Evolutionary conservation across 495 filamentous ascomycete genomes (phyloP).

Genomic region (Pseudevernia furfuracea): DNA sequence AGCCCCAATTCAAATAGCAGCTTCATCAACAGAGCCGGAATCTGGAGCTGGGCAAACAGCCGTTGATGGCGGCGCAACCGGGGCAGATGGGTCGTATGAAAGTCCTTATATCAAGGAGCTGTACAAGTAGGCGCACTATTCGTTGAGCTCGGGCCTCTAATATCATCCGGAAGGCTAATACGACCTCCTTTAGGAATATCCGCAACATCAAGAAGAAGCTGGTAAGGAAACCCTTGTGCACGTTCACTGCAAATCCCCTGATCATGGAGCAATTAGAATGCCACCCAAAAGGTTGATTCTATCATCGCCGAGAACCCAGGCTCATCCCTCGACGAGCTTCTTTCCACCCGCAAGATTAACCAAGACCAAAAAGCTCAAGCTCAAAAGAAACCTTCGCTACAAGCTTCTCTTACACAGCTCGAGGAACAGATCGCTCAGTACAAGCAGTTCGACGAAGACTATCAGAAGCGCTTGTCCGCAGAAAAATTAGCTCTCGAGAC

Average conservation of each 20-base stretch:
- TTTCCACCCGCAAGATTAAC: conserved; percentile 79
- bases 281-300: conserved; percentile 67
- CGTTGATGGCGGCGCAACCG: conserved; percentile 38
- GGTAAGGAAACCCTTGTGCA: conserved; percentile 43
- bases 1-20: conserved; percentile 20
- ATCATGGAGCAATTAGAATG: conserved; percentile 45
- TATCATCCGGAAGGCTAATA: conserved; percentile 12
- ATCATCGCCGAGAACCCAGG: conserved; percentile 69
- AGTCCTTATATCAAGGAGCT: conserved; percentile 75
- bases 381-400: conserved; percentile 80
- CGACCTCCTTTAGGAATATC: conserved; percentile 53
- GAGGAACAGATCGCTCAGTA: conserved; percentile 79
- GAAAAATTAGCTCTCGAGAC: conserved; percentile 71
- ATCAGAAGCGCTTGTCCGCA: conserved; percentile 54
- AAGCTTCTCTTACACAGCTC: conserved; percentile 61
- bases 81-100: conserved; percentile 51
- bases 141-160: neutral
- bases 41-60: conserved; percentile 20
- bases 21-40: conserved; percentile 22
- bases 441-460: conserved; percentile 73
- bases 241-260: conserved; percentile 7
- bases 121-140: conserved; percentile 56
- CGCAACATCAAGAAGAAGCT: conserved; percentile 85
- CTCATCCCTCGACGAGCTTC: conserved; percentile 76
- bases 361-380: conserved; percentile 82